These are phyloP conservation scores for Phialocephala sp. DNA, from an alignment of 2,329 filamentous ascomycete genomes.

Conservation along the genomic window DNA sequence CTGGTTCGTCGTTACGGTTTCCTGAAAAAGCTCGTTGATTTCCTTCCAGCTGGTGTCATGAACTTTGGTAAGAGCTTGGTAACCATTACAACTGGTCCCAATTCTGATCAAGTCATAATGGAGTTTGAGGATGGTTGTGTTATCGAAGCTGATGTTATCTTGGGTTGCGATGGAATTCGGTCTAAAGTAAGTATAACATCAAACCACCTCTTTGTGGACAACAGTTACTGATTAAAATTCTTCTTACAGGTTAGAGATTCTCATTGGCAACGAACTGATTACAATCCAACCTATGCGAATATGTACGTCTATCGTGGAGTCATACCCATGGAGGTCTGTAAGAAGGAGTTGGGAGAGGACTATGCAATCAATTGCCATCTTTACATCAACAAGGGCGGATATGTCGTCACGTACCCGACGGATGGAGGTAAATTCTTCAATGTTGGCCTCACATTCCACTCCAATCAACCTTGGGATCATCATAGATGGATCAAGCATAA, in stretches of 20 bases:
- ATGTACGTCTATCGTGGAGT: constrained; percentile 7
- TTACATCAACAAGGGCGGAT: constrained; percentile 8
- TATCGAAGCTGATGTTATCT: constrained; percentile 50
- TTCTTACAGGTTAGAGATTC: neutral
- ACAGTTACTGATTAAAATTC: neutral
- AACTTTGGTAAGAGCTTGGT: neutral
- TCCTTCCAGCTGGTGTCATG: neutral
- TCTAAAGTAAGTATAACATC: constrained; percentile 2
- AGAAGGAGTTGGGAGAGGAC: constrained; percentile 7
- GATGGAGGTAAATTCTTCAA: constrained; percentile 10
- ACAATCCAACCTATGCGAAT: neutral
- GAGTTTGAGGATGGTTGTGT: constrained; percentile 50
- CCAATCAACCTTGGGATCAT: neutral
- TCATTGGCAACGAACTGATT: neutral
- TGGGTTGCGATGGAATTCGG: constrained; percentile 65
- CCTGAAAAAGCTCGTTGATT: neutral
- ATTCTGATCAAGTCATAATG: neutral
- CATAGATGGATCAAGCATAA: constrained; percentile 10
- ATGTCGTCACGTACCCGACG: constrained; percentile 10
- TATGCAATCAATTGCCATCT: constrained; percentile 4
- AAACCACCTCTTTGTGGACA: neutral
- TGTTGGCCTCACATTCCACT: constrained; percentile 4
- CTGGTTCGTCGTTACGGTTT: neutral
- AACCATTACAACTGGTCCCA: neutral
- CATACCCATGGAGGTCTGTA: constrained; percentile 10